Percentiles rank a stretch among this genome's conserved stretches.
These are phyloP conservation scores for Cryphonectria radicalis DNA, from an alignment of 2,329 filamentous ascomycete genomes.

Conservation along the genomic window DNA sequence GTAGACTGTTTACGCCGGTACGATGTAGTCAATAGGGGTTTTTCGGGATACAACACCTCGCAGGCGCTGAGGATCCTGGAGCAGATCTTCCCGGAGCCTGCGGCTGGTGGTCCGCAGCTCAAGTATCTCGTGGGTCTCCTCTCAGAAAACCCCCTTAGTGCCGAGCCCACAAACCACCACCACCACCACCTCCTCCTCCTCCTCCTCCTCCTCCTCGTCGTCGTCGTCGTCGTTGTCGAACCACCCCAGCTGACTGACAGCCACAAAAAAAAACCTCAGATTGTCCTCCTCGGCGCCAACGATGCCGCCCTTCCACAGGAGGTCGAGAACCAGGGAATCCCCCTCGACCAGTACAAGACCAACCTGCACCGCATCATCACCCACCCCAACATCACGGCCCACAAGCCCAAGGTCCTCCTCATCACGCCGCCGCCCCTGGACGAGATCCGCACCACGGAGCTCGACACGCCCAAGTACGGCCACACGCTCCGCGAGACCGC, in stretches of 20 bases:
- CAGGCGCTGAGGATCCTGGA: conserved; percentile 73
- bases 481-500: conserved; percentile 46
- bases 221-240: too few species aligned
- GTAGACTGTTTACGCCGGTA: conserved; percentile 75
- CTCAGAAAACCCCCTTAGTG: not conserved
- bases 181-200: too few species aligned
- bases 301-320: conserved; percentile 74
- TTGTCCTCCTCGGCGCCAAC: conserved; percentile 87
- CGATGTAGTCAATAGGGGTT: conserved; percentile 87
- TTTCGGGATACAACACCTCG: conserved; percentile 82
- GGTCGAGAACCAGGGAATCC: conserved; percentile 73
- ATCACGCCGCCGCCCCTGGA: conserved; percentile 84
- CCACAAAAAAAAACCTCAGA: conserved; percentile 49
- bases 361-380: conserved; percentile 75
- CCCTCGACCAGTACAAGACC: conserved; percentile 72
- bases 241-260: conserved; percentile 31
- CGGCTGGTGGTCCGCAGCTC: conserved; percentile 60
- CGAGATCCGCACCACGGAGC: conserved; percentile 65
- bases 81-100: conserved; percentile 70
- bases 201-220: too few species aligned
- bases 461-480: conserved; percentile 44
- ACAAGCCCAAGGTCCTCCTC: conserved; percentile 74
- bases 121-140: conserved; percentile 64
- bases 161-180: not conserved
- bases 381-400: conserved; percentile 70